phyloP scores from a whole-genome alignment of 148 eudicot species.

The Nepenthes gracilis region DNA sequence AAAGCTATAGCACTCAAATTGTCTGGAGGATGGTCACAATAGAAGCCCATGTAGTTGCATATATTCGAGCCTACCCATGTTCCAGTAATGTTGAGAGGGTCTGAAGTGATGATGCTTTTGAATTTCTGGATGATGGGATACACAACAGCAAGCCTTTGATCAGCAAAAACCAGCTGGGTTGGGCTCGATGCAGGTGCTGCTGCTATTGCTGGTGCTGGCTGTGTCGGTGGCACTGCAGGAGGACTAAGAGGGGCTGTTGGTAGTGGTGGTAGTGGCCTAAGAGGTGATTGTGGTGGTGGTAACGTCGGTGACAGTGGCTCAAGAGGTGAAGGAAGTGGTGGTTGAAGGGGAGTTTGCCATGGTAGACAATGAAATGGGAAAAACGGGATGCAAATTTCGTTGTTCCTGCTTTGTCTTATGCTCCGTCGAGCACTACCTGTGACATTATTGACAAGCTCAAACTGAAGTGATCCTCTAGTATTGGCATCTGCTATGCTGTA shows the following conservation, averaged over 20 bases:
- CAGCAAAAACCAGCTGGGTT: constrained; percentile 25
- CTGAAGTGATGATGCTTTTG: constrained; percentile 46
- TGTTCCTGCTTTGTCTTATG: constrained; percentile 6
- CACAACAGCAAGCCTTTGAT: constrained; percentile 40
- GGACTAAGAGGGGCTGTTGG: constrained; percentile 1
- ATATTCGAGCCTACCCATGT: constrained; percentile 68
- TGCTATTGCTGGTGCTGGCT: constrained; percentile 1
- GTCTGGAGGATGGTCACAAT: constrained; percentile 58
- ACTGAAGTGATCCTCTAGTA: background rate
- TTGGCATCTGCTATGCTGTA: background rate
- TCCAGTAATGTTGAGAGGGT: constrained; percentile 57
- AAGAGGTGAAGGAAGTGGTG: background rate
- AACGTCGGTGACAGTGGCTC: background rate
- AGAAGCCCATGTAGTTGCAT: constrained; percentile 67
- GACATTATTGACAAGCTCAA: background rate
- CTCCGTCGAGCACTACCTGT: background rate
- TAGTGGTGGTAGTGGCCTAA: background rate
- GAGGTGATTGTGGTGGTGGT: background rate
- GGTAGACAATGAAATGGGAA: constrained; percentile 10
- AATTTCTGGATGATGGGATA: constrained; percentile 65
- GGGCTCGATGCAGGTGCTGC: background rate
- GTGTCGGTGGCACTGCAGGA: background rate
- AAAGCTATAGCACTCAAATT: constrained; percentile 44
- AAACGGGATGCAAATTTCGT: constrained; percentile 14
- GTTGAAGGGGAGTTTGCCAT: background rate